Percentiles rank a stretch among this genome's conserved stretches.
Conservation (phyloP, 2,329 filamentous ascomycete species). For the Pseudogymnoascus verrucosus region DNA sequence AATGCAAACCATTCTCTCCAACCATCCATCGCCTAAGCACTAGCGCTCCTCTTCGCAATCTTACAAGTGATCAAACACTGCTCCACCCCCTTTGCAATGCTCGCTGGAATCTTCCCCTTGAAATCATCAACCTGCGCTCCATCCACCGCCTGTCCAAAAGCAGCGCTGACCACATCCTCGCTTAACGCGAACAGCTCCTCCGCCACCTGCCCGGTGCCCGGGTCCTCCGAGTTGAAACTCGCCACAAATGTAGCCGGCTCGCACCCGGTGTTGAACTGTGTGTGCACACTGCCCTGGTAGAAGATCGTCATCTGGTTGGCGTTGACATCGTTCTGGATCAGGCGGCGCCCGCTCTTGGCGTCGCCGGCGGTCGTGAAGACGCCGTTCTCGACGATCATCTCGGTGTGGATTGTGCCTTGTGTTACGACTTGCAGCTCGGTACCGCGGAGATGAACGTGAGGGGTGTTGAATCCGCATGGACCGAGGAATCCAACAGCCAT, state of each 20-base stretch:
- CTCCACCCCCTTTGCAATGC: slow-evolving; percentile 45
- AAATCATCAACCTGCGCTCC: slow-evolving; percentile 41
- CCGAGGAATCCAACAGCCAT: slow-evolving; percentile 45
- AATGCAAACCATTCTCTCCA: background rate
- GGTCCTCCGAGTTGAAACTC: slow-evolving; percentile 42
- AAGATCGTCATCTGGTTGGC: slow-evolving; percentile 45
- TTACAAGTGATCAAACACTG: slow-evolving; percentile 44
- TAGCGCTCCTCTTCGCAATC: slow-evolving; percentile 27
- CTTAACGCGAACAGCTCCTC: slow-evolving; percentile 43
- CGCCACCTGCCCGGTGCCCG: slow-evolving; percentile 42
- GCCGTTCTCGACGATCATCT: slow-evolving; percentile 47
- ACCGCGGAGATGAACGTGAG: slow-evolving; percentile 47
- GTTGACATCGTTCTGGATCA: slow-evolving; percentile 33
- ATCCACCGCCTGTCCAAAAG: slow-evolving; percentile 38
- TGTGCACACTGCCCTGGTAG: slow-evolving; percentile 47
- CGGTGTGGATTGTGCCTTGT: slow-evolving; percentile 40
- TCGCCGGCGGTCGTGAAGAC: slow-evolving; percentile 28
- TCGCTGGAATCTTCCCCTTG: slow-evolving; percentile 36
- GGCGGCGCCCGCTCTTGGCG: slow-evolving; percentile 31
- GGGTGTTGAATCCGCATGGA: slow-evolving; percentile 48
- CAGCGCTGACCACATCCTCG: slow-evolving; percentile 38
- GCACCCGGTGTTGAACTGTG: slow-evolving; percentile 49
- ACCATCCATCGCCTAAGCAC: background rate
- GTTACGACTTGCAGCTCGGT: slow-evolving; percentile 46
- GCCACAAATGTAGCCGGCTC: slow-evolving; percentile 42